These are phyloP conservation scores for Coriolopsis trogii DNA, from an alignment of 1,284 basidiomycete genomes.

Conservation along the genomic window DNA sequence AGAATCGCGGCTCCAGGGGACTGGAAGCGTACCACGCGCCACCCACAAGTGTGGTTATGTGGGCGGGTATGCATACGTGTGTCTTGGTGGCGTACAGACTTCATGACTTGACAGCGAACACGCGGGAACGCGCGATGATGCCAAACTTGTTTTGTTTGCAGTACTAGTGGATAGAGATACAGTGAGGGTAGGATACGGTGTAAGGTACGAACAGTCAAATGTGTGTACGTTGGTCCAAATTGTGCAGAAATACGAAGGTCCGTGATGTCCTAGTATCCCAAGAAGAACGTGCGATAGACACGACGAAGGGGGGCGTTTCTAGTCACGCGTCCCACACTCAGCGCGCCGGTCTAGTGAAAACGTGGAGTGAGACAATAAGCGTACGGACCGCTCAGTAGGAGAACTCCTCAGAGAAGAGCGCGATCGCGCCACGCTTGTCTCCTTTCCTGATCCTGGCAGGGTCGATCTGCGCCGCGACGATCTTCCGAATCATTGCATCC, in stretches of 20 bases:
- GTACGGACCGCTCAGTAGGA: conserved; percentile 45
- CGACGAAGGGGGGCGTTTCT: not conserved
- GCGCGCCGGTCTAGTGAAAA: too few relatives aligned
- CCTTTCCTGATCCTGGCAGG: conserved; percentile 58
- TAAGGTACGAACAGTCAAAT: not conserved
- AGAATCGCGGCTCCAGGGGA: not conserved
- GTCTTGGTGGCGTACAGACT: too few relatives aligned
- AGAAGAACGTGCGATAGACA: too few relatives aligned
- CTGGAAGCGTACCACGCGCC: not conserved
- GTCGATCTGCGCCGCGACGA: conserved; percentile 65
- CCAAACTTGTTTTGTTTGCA: not conserved
- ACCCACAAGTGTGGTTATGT: not conserved
- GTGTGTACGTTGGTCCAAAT: not conserved
- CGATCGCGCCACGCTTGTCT: conserved; percentile 63
- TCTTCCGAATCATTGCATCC: conserved; percentile 71
- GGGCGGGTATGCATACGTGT: too few relatives aligned
- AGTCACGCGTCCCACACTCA: not conserved
- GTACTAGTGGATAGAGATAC: not conserved
- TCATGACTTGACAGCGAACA: too few relatives aligned
- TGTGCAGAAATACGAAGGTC: not conserved
- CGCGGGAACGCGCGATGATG: too few relatives aligned
- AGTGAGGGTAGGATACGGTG: not conserved
- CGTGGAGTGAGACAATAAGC: not conserved
- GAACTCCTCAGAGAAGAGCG: conserved; percentile 71
- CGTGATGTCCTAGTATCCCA: too few relatives aligned